Evolutionary conservation across 495 filamentous ascomycete genomes (phyloP), one percentile per base, ranked within the genome.

Genomic region (Tuber microsphaerosporum): DNA sequence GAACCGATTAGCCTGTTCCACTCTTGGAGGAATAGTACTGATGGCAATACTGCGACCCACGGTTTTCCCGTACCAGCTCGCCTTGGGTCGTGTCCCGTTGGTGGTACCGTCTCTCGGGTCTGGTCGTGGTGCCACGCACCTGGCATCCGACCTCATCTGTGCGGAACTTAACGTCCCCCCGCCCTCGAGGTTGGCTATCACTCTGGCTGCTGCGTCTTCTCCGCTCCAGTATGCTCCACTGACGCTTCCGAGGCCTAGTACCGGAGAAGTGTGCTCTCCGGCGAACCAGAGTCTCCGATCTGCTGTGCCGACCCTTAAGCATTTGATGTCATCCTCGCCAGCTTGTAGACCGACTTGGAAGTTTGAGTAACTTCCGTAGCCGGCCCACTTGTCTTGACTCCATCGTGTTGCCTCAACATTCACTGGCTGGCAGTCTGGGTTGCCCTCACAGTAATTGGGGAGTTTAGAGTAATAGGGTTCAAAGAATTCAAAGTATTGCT

Each of bases 161-260:
- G 34, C 7, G 34, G 65, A 80, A 83, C 16, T 76, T 76, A 44
- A 37, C 0, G 43, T 46, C 12, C 26, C 74, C 20, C 43, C 45
- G 17, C 77, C 70, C 56, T 76, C 81, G 48, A 82, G 75, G 31
- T 43, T 69, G 71, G 81, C 82, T 72, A 87, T 84, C 42, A 97
- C 86, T 83, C 91, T 88, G 77, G 84, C 87, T 20, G 88, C 94
- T 45, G 92, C 92, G 9, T 87, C 87, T 84, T 97, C 92, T 1
- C 94, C 94, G 83, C 92, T 93, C 93, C 93, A 97, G 77, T 93
- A 97, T 17, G 94, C 94, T 2, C 94, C 94, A 3, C 93, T 94
- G 17, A 90, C 91, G 12, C 94, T 97, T 1, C 94, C 94, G 71
- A 97, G 83, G 22, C 92, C 93, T 31, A 94, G 89, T 84, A 97